Evolutionary conservation across 2,329 filamentous ascomycete genomes (phyloP).

Genomic region (Ophiostoma australiae): DNA sequence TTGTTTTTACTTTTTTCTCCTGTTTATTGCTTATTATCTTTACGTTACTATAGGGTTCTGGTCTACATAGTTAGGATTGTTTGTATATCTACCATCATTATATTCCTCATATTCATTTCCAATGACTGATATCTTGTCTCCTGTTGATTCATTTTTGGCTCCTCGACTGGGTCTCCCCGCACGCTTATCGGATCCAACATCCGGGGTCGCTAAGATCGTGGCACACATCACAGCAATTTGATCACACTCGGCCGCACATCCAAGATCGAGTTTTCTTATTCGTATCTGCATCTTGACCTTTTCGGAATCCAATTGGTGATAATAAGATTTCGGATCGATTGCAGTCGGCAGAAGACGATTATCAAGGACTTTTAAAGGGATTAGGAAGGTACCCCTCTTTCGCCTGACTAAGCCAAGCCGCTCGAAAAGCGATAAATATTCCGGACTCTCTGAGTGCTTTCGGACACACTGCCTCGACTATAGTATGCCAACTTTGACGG

Average conservation of each 20-base stretch:
- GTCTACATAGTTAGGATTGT: slow-evolving; percentile 5
- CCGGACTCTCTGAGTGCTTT: background rate
- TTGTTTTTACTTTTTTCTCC: no score
- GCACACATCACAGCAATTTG: background rate
- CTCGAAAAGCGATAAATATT: background rate
- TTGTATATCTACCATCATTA: slow-evolving; percentile 9
- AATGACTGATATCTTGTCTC: background rate
- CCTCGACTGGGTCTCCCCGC: background rate
- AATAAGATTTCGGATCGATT: background rate
- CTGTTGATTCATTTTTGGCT: background rate
- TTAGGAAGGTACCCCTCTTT: slow-evolving; percentile 8
- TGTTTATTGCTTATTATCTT: background rate
- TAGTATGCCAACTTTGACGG: background rate
- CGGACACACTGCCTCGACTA: background rate
- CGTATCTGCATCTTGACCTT: background rate
- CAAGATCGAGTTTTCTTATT: background rate
- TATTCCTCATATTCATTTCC: background rate
- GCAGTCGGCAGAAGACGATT: background rate
- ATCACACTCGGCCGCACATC: background rate
- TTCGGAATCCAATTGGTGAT: background rate
- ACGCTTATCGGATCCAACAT: slow-evolving; percentile 18
- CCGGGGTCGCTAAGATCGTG: slow-evolving; percentile 12
- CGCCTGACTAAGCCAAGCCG: background rate
- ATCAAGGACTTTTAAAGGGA: background rate
- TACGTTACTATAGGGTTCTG: slow-evolving; percentile 3